Evolutionary conservation across 768 basidiomycete genomes (phyloP), one percentile per base, ranked within the genome.

Genomic region (Trametes villosa): DNA sequence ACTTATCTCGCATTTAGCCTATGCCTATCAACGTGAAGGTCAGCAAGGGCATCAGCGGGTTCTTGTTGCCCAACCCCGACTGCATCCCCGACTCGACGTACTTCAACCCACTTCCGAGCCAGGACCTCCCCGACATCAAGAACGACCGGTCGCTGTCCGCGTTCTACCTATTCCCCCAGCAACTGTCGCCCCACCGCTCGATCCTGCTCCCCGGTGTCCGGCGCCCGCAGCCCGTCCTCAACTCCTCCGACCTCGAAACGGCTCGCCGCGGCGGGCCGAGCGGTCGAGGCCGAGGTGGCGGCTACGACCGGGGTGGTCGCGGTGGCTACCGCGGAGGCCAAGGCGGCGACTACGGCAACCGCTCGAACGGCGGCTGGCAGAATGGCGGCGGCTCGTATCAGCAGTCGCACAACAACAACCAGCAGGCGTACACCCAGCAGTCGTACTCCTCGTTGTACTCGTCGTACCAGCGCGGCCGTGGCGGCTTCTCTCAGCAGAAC

Each of bases 41-140:
- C 26, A 93, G 91, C 65, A 83, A 83, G 61, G 94, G 96, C 26
- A 85, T 96, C 51, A 88, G 81, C 59, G 97, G 97, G 11, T 80
- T 81, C 38, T 84, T 94, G 33, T 76, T 93, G 20, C 87, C 92
- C 17, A 93, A 96, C 73, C 90, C 94, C 18, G 86, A 88, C 56
- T 96, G 90, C 68, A 83, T 98, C 13, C 97, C 97, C 3, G 93
- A 94, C 52, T 91, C 95, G 7, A 96, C 93, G 0, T 96, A 92
- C 72, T 86, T 87, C 67, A 85, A 84, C 31, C 94, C 92, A 9
- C 75, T 99, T 34, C 66, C 79, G 5, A 73, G 76, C 22, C 73
- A 85, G 40, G 81, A 81, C 52, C 76, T 92, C 50, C 83, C 84
- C 3, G 95, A 98, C 74, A 88, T 99, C 66, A 82, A 83, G 67